Evolutionary conservation across 139 green algal genomes (phyloP), one percentile per base, ranked within the genome.

Genomic region (Haematococcus lacustris): DNA sequence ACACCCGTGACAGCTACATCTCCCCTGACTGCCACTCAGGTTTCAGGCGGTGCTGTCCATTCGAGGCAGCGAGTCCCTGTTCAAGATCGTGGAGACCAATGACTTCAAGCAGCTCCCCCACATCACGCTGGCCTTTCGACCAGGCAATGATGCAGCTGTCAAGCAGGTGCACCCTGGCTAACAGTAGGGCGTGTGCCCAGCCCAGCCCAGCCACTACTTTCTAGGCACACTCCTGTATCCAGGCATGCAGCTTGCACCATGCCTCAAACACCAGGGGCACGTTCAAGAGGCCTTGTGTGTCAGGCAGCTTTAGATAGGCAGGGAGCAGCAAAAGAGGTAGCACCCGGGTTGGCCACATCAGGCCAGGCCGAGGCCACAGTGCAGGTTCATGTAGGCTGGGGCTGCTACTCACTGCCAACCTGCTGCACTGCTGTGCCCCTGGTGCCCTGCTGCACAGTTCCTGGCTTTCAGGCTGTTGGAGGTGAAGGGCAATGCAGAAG

Each of bases 71-170:
- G 83, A 92, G 33, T 91, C 86, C 2, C 28, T 84, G 0, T 83
- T 98, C 59, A 81, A 84, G 28, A 87, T 97, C 6, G 75, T 97
- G 28, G 92, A 98, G 76, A 96, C 89, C 30, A 98, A 97, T 71
- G 90, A 96, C 57, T 97, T 97, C 82, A 97, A 97, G 72, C 88
- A 85, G 75, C 78, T 97, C 66, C 82, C 90, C 1, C 93, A 98
- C 77, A 91, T 98, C 26, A 88, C 83, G 0, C 81, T 98, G 39
- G 73, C 78, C 0, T 95, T 98, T 76, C 74, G 85, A 2, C 85
- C 87, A 0, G 93, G 90, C 43, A 90, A 87, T 43, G 91, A 97
- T 53, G 71, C 83, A 34, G 78, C 87, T 2, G 78, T 97, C 38
- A 97, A 97, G 76, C 81, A 92, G 85, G 88, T 88, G 32, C n/a